Conservation (phyloP, 1,284 basidiomycete species). For the Rhodotorula mucilaginosa region DNA sequence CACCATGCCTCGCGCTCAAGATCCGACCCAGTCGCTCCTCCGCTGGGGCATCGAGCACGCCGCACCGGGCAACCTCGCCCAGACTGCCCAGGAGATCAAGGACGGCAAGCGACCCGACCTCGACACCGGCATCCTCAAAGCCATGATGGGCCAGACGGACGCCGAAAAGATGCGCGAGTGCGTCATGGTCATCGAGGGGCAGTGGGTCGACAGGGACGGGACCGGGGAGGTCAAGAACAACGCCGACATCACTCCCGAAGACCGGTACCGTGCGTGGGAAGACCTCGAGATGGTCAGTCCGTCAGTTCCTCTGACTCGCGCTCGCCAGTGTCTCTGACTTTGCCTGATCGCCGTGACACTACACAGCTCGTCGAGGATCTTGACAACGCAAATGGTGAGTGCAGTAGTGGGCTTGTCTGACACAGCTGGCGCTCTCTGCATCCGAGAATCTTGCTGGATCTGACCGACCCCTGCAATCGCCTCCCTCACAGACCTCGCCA, state of each 20-base stretch:
- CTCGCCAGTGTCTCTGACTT: slow-evolving; percentile 6
- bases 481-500: slow-evolving; percentile 64
- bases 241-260: slow-evolving; percentile 60
- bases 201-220: slow-evolving; percentile 61
- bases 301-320: not conserved
- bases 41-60: slow-evolving; percentile 42
- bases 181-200: slow-evolving; percentile 68
- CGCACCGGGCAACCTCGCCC: slow-evolving; percentile 24
- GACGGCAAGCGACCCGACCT: slow-evolving; percentile 48
- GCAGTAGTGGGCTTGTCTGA: not conserved
- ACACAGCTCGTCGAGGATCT: slow-evolving; percentile 81
- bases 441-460: no score
- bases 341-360: not conserved
- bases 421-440: not conserved
- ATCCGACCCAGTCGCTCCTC: slow-evolving; percentile 36
- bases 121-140: slow-evolving; percentile 76
- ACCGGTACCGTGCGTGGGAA: slow-evolving; percentile 73
- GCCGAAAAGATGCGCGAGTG: slow-evolving; percentile 83
- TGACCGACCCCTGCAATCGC: slow-evolving; percentile 9
- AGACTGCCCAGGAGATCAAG: slow-evolving; percentile 29
- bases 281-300: slow-evolving; percentile 84
- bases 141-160: slow-evolving; percentile 82
- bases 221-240: slow-evolving; percentile 62
- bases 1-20: slow-evolving; percentile 3
- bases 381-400: slow-evolving; percentile 87